Base-by-base conservation (phyloP, 2,329 filamentous ascomycete species). In the Beauveria medogensis region DNA sequence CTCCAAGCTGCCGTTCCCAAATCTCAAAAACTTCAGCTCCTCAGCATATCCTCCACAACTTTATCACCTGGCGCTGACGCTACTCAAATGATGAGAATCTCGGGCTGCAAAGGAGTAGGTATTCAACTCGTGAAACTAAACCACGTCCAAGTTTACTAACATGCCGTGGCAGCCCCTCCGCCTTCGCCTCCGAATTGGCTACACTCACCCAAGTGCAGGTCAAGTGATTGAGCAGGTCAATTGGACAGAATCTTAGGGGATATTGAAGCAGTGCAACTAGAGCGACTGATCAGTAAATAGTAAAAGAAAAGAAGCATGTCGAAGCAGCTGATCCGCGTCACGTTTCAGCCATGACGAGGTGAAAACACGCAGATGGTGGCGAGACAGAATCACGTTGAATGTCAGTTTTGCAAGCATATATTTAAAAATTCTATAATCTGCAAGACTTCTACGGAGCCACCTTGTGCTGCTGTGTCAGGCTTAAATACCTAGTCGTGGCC, bases 1-100 rank as follows among this genome's bases (percentile, higher is more conserved):
- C 74, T 99, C 65, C 94, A 99, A 73, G 94, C 93, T 48, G 94
- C 94, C 1, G 94, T 99, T 59, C 94, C 94, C 9, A 99, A 97
- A 77, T 91, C 90, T 50, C 94, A 99, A 76, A 96, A 94, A 73
- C 77, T 99, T 69, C 92, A 97, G 72, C 78, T 99, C 65, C 88
- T 95, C 72, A 91, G 88, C 62, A 96, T 99, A 66, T 96, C 91
- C 66, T 90, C 85, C 65, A 78, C 87, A 5, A 90, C 95, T 37
- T 72, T 99, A 48, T 84, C 80, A 14, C 85, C 87, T 7, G 91
- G 91, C 16, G 84, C 88, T 47, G 92, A 96, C 71, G 93, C 92
- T 18, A 92, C 88, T 63, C 94, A 97, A 76, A 82, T 87, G 69
- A 96, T 99, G 91, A 89, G 91, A 70, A 86, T 99, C 63, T 85